These are phyloP conservation scores for Thermothelomyces thermophilus DNA, from an alignment of 2,329 filamentous ascomycete species.

Conservation along the genomic window DNA sequence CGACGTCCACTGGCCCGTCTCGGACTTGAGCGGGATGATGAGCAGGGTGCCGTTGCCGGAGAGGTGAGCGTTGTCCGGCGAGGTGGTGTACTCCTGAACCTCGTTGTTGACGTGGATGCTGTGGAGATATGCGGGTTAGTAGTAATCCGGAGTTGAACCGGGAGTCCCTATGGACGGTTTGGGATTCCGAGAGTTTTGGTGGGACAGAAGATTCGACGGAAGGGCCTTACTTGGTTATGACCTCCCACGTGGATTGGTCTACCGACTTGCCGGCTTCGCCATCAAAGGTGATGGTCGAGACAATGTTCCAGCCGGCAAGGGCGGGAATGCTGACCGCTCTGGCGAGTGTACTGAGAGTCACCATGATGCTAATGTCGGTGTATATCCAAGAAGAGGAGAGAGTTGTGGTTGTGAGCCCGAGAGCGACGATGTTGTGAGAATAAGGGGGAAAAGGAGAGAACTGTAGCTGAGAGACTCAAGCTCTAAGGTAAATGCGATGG, in stretches of 20 bases:
- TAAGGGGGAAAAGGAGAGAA: too few species aligned
- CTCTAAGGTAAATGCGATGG: too few species aligned
- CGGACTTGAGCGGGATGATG: constrained; percentile 38
- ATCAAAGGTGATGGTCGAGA: not conserved
- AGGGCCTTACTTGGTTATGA: not conserved
- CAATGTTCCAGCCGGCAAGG: not conserved
- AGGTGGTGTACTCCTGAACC: constrained; percentile 40
- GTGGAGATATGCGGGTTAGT: not conserved
- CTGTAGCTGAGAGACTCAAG: too few species aligned
- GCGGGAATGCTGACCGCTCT: not conserved
- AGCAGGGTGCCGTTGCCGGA: constrained; percentile 44
- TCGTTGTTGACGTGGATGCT: constrained; percentile 36
- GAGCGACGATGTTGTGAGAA: too few species aligned
- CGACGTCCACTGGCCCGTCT: constrained; percentile 39
- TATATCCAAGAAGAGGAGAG: too few species aligned
- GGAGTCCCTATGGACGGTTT: too few species aligned
- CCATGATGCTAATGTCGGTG: not conserved
- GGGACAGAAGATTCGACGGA: too few species aligned
- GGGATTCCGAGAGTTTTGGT: too few species aligned
- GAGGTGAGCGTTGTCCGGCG: constrained; percentile 42
- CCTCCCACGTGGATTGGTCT: not conserved
- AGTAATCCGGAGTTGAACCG: not conserved
- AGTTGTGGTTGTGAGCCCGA: not conserved
- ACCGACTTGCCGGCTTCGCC: not conserved
- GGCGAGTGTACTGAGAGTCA: not conserved